A percentile compares a stretch with the other conserved stretches of the same genome.
Evolutionary conservation across 768 basidiomycete species (phyloP).

Genomic region (Tephrocybe sp.): DNA sequence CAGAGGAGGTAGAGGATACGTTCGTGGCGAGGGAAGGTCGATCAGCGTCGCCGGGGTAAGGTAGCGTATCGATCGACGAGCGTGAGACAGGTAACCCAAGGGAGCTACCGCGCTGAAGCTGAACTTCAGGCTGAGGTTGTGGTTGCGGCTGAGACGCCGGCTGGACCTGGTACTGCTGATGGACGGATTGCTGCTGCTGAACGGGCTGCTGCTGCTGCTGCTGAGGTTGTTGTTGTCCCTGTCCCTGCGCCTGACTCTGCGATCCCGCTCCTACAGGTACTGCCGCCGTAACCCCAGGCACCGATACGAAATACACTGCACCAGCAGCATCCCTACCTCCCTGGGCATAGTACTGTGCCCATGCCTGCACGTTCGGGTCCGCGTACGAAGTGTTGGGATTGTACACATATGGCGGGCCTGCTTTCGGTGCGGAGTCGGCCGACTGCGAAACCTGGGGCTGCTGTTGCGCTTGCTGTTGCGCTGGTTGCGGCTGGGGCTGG

Average conservation of each 20-base stretch:
- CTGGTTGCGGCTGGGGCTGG: slow-evolving; percentile 8
- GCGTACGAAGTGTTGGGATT: slow-evolving; percentile 68
- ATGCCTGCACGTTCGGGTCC: slow-evolving; percentile 82
- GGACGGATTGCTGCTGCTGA: slow-evolving; percentile 18
- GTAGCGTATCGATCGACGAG: slow-evolving; percentile 12
- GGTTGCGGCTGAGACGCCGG: slow-evolving; percentile 3
- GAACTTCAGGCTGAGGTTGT: slow-evolving; percentile 6
- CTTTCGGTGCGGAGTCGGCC: slow-evolving; percentile 25
- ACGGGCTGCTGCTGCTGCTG: slow-evolving; percentile 17
- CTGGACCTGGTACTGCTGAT: slow-evolving; percentile 7
- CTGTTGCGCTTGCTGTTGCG: slow-evolving; percentile 22
- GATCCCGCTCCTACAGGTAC: too few species aligned
- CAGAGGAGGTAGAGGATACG: slow-evolving; percentile 5
- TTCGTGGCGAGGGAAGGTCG: neutral
- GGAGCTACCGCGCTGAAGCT: slow-evolving; percentile 6
- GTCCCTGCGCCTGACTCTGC: slow-evolving; percentile 11
- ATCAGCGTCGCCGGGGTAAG: slow-evolving; percentile 20
- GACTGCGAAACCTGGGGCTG: slow-evolving; percentile 26
- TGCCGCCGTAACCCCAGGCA: slow-evolving; percentile 77
- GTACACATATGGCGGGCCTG: slow-evolving; percentile 54
- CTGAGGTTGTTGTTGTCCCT: slow-evolving; percentile 17
- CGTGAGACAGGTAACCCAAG: neutral
- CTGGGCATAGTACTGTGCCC: slow-evolving; percentile 84
- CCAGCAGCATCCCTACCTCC: slow-evolving; percentile 77
- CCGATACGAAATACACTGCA: slow-evolving; percentile 76